These are phyloP conservation scores for Suillus luteus DNA, from an alignment of 768 basidiomycete genomes.

Conservation along the genomic window DNA sequence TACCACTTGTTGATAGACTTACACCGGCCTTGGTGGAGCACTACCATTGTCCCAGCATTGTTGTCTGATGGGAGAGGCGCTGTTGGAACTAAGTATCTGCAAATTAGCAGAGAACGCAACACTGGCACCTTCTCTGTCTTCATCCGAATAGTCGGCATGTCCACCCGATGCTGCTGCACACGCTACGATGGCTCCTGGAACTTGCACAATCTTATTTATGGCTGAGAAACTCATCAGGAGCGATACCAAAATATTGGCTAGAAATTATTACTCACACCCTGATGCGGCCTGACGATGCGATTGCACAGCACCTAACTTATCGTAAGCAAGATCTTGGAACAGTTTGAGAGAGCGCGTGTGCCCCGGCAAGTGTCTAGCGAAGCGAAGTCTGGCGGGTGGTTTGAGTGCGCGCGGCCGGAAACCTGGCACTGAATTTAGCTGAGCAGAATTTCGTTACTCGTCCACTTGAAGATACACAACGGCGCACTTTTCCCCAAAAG, in stretches of 20 bases:
- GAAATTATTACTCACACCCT: constrained; percentile 33
- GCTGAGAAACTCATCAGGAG: constrained; percentile 34
- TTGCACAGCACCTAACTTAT: constrained; percentile 28
- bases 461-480: too few species aligned
- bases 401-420: constrained; percentile 3
- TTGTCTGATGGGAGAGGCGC: constrained; percentile 48
- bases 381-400: constrained; percentile 2
- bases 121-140: constrained; percentile 9
- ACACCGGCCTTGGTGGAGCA: constrained; percentile 37
- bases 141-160: constrained; percentile 33
- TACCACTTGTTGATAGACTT: constrained; percentile 9
- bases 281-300: constrained; percentile 49
- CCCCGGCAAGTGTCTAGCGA: constrained; percentile 12
- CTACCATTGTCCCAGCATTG: constrained; percentile 46
- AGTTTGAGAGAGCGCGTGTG: constrained; percentile 25
- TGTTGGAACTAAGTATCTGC: constrained; percentile 12
- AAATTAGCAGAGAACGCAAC: not conserved
- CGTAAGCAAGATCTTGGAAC: constrained; percentile 25
- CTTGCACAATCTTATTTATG: constrained; percentile 55
- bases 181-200: constrained; percentile 41
- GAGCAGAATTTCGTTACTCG: not conserved
- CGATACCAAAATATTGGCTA: not conserved
- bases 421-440: constrained; percentile 7
- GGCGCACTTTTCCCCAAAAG: constrained; percentile 26
- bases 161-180: constrained; percentile 52